A percentile compares a stretch with the other conserved stretches of the same genome.
phyloP scores from a whole-genome alignment of 2,329 filamentous ascomycete genomes.

The Pseudocercospora crystallina region DNA sequence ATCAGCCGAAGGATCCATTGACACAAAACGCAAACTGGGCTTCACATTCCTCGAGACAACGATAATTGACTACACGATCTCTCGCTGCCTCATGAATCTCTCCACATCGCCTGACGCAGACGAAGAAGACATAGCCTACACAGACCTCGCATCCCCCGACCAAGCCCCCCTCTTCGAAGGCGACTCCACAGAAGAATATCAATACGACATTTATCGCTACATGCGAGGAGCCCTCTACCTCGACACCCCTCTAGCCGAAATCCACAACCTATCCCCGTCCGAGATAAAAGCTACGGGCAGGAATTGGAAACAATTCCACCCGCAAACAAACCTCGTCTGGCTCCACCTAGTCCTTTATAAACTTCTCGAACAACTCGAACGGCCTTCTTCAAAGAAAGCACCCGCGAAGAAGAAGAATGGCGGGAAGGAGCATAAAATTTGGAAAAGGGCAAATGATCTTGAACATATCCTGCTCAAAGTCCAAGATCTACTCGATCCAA shows the following conservation, averaged over 20 bases:
- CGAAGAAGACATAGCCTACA: slow-evolving; percentile 40
- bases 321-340: slow-evolving; percentile 64
- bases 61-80: slow-evolving; percentile 68
- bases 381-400: slow-evolving; percentile 29
- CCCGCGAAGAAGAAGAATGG: slow-evolving; percentile 20
- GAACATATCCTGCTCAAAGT: slow-evolving; percentile 39
- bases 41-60: slow-evolving; percentile 61
- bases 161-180: slow-evolving; percentile 48
- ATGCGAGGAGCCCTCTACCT: slow-evolving; percentile 45
- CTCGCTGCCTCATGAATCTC: slow-evolving; percentile 60
- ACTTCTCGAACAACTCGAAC: slow-evolving; percentile 47
- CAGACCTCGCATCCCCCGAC: slow-evolving; percentile 47
- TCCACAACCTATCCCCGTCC: slow-evolving; percentile 15
- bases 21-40: slow-evolving; percentile 43
- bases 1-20: slow-evolving; percentile 18
- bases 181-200: slow-evolving; percentile 50
- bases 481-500: slow-evolving; percentile 41
- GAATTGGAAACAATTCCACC: slow-evolving; percentile 56
- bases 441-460: slow-evolving; percentile 40
- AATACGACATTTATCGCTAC: slow-evolving; percentile 58
- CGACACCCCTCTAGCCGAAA: slow-evolving; percentile 40
- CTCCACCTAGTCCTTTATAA: slow-evolving; percentile 60
- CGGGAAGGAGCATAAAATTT: slow-evolving; percentile 22
- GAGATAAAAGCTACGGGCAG: slow-evolving; percentile 20
- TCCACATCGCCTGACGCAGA: too few species aligned